These are phyloP conservation scores for Parietichytrium sp. DNA, from an alignment of 108 stramenopile genomes.

Conservation along the genomic window DNA sequence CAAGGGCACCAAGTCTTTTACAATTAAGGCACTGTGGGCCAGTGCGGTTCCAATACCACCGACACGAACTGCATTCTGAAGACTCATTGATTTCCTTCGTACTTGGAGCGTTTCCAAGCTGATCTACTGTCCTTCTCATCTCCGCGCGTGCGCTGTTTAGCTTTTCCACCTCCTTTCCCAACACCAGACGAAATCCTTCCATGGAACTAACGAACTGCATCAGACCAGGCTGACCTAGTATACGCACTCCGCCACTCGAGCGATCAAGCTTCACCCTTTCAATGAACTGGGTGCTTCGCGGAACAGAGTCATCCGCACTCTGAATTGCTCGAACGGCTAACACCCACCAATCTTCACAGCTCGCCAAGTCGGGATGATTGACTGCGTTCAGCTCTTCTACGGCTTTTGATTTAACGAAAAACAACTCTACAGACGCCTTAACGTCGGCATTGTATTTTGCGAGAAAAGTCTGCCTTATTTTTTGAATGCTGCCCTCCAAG, in stretches of 20 bases:
- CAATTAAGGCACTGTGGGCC: slow-evolving; percentile 23
- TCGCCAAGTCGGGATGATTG: too few species aligned
- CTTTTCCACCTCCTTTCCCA: slow-evolving; percentile 2
- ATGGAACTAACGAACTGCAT: not conserved
- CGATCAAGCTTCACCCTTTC: not conserved
- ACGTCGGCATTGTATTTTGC: not conserved
- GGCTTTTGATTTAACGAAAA: not conserved
- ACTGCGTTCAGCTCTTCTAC: not conserved
- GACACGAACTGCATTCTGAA: not conserved
- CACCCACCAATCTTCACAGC: not conserved
- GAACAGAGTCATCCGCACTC: not conserved
- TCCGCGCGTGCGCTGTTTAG: not conserved
- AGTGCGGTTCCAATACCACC: not conserved
- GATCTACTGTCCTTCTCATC: not conserved
- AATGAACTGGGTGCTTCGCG: not conserved
- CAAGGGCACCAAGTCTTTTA: not conserved
- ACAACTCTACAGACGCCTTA: not conserved
- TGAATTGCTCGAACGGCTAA: not conserved
- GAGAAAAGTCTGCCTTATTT: not conserved
- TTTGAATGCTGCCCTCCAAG: not conserved
- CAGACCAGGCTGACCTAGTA: not conserved
- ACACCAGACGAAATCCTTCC: not conserved
- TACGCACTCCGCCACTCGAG: not conserved
- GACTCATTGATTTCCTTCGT: not conserved
- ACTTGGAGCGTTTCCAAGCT: not conserved